phyloP scores from a whole-genome alignment of 176 grass and related monocot genomes.

The Oryza rufipogon region DNA sequence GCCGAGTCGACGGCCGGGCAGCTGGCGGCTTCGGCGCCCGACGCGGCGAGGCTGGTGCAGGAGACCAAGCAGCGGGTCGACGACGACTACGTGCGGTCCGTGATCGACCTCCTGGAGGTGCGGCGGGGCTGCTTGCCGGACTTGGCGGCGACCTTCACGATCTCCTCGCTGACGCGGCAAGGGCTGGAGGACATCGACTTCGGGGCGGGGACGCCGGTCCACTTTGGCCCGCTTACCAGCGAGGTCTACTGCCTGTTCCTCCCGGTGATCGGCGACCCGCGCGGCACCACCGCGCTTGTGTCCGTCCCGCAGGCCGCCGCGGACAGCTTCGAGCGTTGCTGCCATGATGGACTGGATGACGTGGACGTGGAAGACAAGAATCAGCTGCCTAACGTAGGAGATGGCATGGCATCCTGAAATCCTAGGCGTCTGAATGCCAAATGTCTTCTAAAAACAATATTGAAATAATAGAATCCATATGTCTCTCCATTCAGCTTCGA shows the following conservation, averaged over 20 bases:
- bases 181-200: conserved; percentile 90
- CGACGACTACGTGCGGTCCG: conserved; percentile 64
- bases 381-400: too few relatives aligned
- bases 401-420: too few relatives aligned
- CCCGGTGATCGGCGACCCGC: conserved; percentile 66
- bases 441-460: too few relatives aligned
- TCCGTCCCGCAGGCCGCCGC: conserved; percentile 68
- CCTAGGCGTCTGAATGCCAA: too few relatives aligned
- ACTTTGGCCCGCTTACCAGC: conserved; percentile 90
- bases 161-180: conserved; percentile 79
- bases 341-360: not conserved
- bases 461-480: too few relatives aligned
- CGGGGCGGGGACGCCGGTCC: conserved; percentile 56
- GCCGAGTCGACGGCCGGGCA: conserved; percentile 66
- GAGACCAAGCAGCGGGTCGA: conserved; percentile 64
- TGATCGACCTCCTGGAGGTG: conserved; percentile 83
- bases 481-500: too few relatives aligned
- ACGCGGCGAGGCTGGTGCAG: conserved; percentile 65
- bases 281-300: conserved; percentile 64
- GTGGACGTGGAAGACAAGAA: not conserved
- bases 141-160: conserved; percentile 78
- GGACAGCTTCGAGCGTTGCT: conserved; percentile 62
- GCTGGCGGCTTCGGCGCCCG: conserved; percentile 21
- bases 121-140: conserved; percentile 56
- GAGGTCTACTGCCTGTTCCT: conserved; percentile 95